Conservation (phyloP, 129 eudicot genomes). For the Apium graveolens region DNA sequence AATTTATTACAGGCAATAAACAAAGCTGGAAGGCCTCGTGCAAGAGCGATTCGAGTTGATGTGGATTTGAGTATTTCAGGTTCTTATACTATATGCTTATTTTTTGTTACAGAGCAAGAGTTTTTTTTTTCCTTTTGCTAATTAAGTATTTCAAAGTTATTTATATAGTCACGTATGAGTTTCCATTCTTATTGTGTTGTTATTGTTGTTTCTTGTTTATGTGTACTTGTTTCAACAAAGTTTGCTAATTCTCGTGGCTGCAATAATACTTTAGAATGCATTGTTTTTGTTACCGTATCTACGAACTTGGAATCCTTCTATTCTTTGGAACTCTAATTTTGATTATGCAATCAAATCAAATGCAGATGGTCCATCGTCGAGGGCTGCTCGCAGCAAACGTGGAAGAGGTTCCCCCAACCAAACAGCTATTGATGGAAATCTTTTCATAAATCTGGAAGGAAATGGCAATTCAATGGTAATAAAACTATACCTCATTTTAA, state of each 20-base stretch:
- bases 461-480: conserved; percentile 43
- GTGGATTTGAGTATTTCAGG: conserved; percentile 54
- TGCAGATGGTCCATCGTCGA: conserved; percentile 36
- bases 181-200: too few species aligned
- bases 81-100: neutral
- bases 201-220: neutral
- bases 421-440: conserved; percentile 41
- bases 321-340: neutral
- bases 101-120: neutral
- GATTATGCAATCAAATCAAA: conserved; percentile 7
- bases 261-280: neutral
- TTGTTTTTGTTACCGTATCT: neutral
- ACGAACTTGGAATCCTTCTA: neutral
- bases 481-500: neutral
- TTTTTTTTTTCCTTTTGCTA: neutral
- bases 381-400: conserved; percentile 41
- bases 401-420: conserved; percentile 47
- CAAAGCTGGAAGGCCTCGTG: conserved; percentile 43
- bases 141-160: neutral
- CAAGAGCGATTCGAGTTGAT: conserved; percentile 51
- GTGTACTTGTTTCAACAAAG: neutral
- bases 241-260: neutral
- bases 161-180: neutral
- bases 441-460: conserved; percentile 50
- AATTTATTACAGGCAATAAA: conserved; percentile 57